Percentiles rank a stretch among this genome's conserved stretches.
Conservation (phyloP, 495 filamentous ascomycete genomes). For the Penicillium antarcticum region DNA sequence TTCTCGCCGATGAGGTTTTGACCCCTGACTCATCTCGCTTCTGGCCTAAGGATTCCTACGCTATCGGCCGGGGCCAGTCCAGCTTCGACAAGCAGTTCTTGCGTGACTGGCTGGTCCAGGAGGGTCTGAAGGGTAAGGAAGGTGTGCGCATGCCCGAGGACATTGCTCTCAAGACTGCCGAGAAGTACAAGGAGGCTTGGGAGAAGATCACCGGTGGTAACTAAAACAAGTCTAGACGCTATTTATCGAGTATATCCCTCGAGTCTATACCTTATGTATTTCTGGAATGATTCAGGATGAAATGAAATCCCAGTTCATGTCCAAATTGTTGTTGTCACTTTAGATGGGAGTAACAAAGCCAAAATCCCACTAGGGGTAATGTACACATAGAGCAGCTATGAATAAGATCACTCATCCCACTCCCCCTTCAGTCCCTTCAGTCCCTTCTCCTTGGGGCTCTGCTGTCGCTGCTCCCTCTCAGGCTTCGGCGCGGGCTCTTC, state of each 20-base stretch:
- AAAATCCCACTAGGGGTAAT: neutral
- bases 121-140: conserved; percentile 68
- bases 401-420: conserved; percentile 32
- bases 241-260: neutral
- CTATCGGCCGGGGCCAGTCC: conserved; percentile 67
- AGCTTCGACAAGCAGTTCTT: conserved; percentile 93
- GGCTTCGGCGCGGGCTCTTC: neutral
- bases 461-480: neutral
- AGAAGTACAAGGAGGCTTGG: conserved; percentile 68
- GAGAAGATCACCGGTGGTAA: conserved; percentile 62
- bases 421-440: conserved; percentile 36
- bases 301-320: conserved; percentile 1
- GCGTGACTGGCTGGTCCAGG: conserved; percentile 75
- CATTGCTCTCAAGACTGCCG: conserved; percentile 58
- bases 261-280: neutral
- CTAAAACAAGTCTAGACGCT: neutral
- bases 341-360: too few relatives aligned
- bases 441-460: conserved; percentile 29
- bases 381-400: conserved; percentile 6
- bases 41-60: conserved; percentile 76
- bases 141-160: conserved; percentile 66
- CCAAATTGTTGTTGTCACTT: neutral
- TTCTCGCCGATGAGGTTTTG: conserved; percentile 88
- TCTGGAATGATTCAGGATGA: neutral
- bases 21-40: conserved; percentile 86